Evolutionary conservation across 2,329 filamentous ascomycete species (phyloP), one percentile per base, ranked within the genome.

Genomic region (Pseudogymnoascus sp.): DNA sequence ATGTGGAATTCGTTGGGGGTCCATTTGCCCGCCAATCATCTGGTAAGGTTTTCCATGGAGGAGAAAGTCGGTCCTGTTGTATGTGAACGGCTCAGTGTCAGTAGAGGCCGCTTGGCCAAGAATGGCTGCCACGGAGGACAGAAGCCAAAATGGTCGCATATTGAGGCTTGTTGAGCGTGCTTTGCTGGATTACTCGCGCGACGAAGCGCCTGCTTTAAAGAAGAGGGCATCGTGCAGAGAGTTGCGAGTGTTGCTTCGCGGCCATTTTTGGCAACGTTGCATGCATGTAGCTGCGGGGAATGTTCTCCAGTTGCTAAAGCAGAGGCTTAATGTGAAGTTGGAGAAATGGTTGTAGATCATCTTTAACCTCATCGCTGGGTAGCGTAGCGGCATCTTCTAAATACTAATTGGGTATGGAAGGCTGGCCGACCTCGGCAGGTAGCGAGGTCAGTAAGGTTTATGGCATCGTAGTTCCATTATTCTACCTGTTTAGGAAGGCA

Each of bases 21-120:
- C 78, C 73, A 80, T 80, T 67, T 80, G 77, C 1, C 78, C 78
- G 1, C 78, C 78, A 61, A 80, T 76, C 55, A 80, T 78, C 36
- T 75, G 70, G 63, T 72, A 74, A 5, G 72, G 72, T 52, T 74
- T 66, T 4, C 74, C 77, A 69, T 77, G 68, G 48, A 79, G 69
- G 31, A 75, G 72, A 66, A 79, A 78, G 1, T 72, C 69, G 8
- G 66, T 69, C 21, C 67, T 69, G 62, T 78, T 73, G 62, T 77
- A 78, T 1, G 75, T 74, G 65, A 79, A 78, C 9, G 69, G 61
- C 12, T 36, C 12, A 12, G 52, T 31, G 25, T 31, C 45, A 25
- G 45, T 13, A 52, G 4, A 31, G 25, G 45, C 45, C 25, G 27
- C 45, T n/a, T 25, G 27, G 25, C 45, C 27, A 10, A 52, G 7